Evolutionary conservation across 2,329 filamentous ascomycete genomes (phyloP).

Genomic region (Ambrosiella cleistominuta): DNA sequence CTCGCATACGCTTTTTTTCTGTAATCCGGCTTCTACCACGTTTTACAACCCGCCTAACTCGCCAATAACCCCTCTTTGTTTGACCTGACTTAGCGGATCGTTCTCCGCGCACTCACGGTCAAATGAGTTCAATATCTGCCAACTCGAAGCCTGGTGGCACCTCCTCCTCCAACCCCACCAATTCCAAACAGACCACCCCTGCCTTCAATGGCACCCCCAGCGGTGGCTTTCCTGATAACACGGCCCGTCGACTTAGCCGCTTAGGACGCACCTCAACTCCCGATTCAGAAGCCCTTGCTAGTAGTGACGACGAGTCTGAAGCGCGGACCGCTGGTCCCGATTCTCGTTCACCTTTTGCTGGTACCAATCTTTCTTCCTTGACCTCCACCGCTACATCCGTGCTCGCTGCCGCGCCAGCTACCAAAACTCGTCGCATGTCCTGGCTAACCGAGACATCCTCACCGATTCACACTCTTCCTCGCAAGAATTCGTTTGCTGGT

Average conservation of each 20-base stretch:
- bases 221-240: conserved; percentile 34
- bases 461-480: conserved; percentile 32
- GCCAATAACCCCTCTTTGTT: not conserved
- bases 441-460: conserved; percentile 76
- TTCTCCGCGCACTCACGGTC: not conserved
- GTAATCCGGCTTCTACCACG: not conserved
- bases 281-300: conserved; percentile 83
- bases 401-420: conserved; percentile 29
- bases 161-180: conserved; percentile 3
- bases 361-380: not conserved
- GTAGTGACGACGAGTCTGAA: conserved; percentile 82
- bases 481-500: conserved; percentile 62
- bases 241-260: conserved; percentile 55
- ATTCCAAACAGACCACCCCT: not conserved
- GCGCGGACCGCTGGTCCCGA: not conserved
- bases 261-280: conserved; percentile 63
- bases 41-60: not conserved
- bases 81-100: not conserved
- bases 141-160: conserved; percentile 6
- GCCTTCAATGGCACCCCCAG: conserved; percentile 15
- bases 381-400: conserved; percentile 25
- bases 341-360: not conserved
- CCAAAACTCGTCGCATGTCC: conserved; percentile 54
- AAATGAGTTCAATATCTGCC: conserved; percentile 10
- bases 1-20: not conserved